A percentile compares a stretch with the other conserved stretches of the same genome.
Evolutionary conservation across 164 flowering plant species (phyloP).

Genomic region (Houttuynia cordata): DNA sequence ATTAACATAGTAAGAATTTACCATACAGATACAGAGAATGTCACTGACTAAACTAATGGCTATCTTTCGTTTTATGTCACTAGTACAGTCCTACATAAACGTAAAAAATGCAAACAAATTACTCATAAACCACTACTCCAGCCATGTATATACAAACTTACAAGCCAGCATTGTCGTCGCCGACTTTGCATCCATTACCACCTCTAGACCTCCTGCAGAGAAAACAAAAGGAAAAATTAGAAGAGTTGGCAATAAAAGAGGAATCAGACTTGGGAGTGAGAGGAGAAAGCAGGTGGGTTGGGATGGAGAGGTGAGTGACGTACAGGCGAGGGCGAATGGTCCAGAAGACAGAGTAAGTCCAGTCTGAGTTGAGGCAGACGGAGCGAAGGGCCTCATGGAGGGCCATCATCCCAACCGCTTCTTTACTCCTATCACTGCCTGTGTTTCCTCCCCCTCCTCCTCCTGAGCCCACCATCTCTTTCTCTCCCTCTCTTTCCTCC

Average conservation of each 20-base stretch:
- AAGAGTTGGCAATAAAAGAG: no score
- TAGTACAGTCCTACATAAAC: no score
- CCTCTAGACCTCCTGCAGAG: slow-evolving; percentile 76
- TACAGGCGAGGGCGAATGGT: slow-evolving; percentile 20
- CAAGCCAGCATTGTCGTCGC: slow-evolving; percentile 83
- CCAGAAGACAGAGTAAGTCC: slow-evolving; percentile 37
- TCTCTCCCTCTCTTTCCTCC: slow-evolving; percentile 22
- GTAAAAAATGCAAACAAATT: no score
- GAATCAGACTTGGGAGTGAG: not conserved
- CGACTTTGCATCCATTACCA: slow-evolving; percentile 92
- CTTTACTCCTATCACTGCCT: slow-evolving; percentile 77
- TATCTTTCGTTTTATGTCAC: no score
- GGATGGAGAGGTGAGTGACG: slow-evolving; percentile 8
- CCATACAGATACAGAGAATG: no score
- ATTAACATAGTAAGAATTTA: not conserved
- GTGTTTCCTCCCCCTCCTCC: no score
- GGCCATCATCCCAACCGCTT: slow-evolving; percentile 99
- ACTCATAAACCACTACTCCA: no score
- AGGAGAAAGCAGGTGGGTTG: not conserved
- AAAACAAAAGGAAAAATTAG: slow-evolving; percentile 3
- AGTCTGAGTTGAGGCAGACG: slow-evolving; percentile 86
- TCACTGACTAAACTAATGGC: no score
- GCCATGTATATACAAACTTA: slow-evolving; percentile 22
- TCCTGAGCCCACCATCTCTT: slow-evolving; percentile 76
- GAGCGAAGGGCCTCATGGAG: slow-evolving; percentile 95